These are phyloP conservation scores for Ottelia alismoides DNA, from an alignment of 106 monocot species.

Conservation along the genomic window DNA sequence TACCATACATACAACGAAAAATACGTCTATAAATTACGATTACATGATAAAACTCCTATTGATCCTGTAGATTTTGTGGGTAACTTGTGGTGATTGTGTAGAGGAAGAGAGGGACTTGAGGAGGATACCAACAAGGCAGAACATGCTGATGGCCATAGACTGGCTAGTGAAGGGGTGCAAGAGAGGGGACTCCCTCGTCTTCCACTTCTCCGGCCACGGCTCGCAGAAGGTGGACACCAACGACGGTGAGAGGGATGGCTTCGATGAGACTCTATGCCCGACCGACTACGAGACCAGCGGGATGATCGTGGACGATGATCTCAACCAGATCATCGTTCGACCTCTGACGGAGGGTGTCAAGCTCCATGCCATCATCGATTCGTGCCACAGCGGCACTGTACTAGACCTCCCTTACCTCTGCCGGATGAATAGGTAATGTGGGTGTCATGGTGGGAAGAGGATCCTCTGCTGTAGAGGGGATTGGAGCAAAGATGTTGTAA, in stretches of 20 bases:
- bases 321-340: slow-evolving; percentile 50
- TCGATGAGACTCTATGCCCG: slow-evolving; percentile 76
- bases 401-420: slow-evolving; percentile 77
- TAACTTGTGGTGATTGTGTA: no score
- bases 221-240: slow-evolving; percentile 34
- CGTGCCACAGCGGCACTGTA: slow-evolving; percentile 84
- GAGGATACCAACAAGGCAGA: slow-evolving; percentile 43
- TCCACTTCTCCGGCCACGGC: slow-evolving; percentile 93
- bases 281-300: slow-evolving; percentile 63
- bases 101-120: slow-evolving; percentile 31
- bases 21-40: no score
- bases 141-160: slow-evolving; percentile 57
- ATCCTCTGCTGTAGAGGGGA: no score
- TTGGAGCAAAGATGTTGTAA: no score
- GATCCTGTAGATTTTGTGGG: no score
- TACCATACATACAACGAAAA: no score
- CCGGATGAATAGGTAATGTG: slow-evolving; percentile 53
- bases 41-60: no score
- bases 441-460: no score
- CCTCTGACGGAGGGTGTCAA: slow-evolving; percentile 44
- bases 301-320: slow-evolving; percentile 67
- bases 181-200: slow-evolving; percentile 67
- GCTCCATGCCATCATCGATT: slow-evolving; percentile 74
- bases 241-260: slow-evolving; percentile 60
- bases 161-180: slow-evolving; percentile 50